A percentile compares a stretch with the other conserved stretches of the same genome.
Conservation (phyloP, 208 protist genomes). For the Kentomonas sorsogonicus region DNA sequence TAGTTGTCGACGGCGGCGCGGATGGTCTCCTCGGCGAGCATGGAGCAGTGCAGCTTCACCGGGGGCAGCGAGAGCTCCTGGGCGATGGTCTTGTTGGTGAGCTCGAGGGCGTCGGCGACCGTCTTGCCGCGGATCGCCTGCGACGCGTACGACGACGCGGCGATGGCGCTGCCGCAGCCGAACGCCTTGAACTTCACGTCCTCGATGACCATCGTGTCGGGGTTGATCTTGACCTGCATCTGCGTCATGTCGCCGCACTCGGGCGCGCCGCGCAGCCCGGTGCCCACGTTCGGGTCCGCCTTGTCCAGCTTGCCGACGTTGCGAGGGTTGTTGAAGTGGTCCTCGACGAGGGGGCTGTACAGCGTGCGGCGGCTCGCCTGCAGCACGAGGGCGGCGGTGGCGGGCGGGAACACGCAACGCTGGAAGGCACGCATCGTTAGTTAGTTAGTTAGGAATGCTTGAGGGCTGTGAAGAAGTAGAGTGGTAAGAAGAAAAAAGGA, state of each 20-base stretch:
- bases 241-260: conserved; percentile 99
- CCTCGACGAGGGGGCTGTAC: conserved; percentile 96
- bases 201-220: conserved; percentile 86
- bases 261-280: conserved; percentile 97
- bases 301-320: conserved; percentile 98
- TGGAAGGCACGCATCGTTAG: conserved; percentile 10
- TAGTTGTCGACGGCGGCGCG: conserved; percentile 97
- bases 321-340: conserved; percentile 98
- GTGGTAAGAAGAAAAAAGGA: too few species aligned
- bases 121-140: conserved; percentile 97
- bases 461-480: too few species aligned
- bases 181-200: conserved; percentile 99
- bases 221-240: conserved; percentile 95
- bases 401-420: neutral
- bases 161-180: conserved; percentile 99
- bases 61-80: conserved; percentile 98
- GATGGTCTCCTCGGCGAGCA: conserved; percentile 99
- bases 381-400: neutral
- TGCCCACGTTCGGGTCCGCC: conserved; percentile 94
- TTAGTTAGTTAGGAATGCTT: too few species aligned
- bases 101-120: conserved; percentile 92
- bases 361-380: conserved; percentile 31
- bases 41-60: conserved; percentile 99
- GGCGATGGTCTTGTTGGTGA: conserved; percentile 99
- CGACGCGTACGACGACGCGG: conserved; percentile 95